These are phyloP conservation scores for Pythium scleroteichum DNA, from an alignment of 352 stramenopile genomes.

Conservation along the genomic window DNA sequence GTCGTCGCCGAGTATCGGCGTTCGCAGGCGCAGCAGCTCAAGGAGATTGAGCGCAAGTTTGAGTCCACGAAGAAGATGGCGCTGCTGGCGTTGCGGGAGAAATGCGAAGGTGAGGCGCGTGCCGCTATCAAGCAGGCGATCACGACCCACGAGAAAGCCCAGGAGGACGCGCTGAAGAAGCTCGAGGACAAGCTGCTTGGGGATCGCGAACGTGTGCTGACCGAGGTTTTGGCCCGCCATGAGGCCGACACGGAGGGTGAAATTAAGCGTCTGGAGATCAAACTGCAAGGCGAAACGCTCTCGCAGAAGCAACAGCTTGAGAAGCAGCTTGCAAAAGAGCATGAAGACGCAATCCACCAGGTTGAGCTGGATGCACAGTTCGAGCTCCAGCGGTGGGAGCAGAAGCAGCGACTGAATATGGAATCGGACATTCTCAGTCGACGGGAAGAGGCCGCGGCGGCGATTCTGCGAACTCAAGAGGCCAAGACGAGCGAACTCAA, in stretches of 20 bases:
- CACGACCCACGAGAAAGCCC: conserved; percentile 39
- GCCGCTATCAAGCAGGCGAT: conserved; percentile 29
- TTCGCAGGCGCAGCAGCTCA: conserved; percentile 38
- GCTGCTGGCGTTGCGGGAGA: conserved; percentile 45
- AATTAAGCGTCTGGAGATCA: conserved; percentile 38
- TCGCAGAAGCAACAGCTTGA: conserved; percentile 34
- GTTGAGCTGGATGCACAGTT: conserved; percentile 36
- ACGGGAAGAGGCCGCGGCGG: conserved; percentile 37
- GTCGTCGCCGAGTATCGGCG: conserved; percentile 38
- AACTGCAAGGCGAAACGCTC: conserved; percentile 41
- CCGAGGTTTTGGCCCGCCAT: conserved; percentile 39
- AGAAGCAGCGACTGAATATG: conserved; percentile 42
- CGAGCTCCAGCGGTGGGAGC: conserved; percentile 39
- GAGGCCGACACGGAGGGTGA: conserved; percentile 39
- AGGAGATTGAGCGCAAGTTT: conserved; percentile 63
- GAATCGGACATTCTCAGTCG: conserved; percentile 47
- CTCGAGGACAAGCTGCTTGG: conserved; percentile 31
- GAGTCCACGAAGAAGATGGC: conserved; percentile 63
- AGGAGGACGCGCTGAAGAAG: conserved; percentile 34
- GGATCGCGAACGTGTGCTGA: conserved; percentile 37
- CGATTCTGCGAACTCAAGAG: conserved; percentile 48
- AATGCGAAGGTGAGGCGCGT: conserved; percentile 57
- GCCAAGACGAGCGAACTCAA: conserved; percentile 42
- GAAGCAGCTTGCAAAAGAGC: conserved; percentile 40
- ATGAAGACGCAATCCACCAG: conserved; percentile 28